Evolutionary conservation across 176 grass and related monocot genomes (phyloP).

Genomic region (maize (Zea mays)): Zm-B73-REFERENCE-NAM-5.0 NC_050097.1:42238001-42238500

Average conservation of each 20-base stretch:
- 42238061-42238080: slow-evolving; percentile 12
- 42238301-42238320: not conserved
- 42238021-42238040: slow-evolving; percentile 36
- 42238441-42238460: too few species aligned
- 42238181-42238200: not conserved
- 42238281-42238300: not conserved
- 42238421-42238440: not conserved
- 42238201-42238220: too few species aligned
- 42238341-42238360: not conserved
- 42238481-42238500: not conserved
- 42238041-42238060: slow-evolving; percentile 5
- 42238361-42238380: too few species aligned
- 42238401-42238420: too few species aligned
- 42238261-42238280: too few species aligned
- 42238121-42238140: not conserved
- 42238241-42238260: too few species aligned
- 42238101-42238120: slow-evolving; percentile 4
- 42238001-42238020: slow-evolving; percentile 50
- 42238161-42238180: not conserved
- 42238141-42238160: not conserved
- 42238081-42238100: not conserved
- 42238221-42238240: too few species aligned
- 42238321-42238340: not conserved
- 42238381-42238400: too few species aligned
- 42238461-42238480: not conserved